phyloP scores from a whole-genome alignment of 495 filamentous ascomycete genomes.

The Hypoxylon lienhwacheense region DNA sequence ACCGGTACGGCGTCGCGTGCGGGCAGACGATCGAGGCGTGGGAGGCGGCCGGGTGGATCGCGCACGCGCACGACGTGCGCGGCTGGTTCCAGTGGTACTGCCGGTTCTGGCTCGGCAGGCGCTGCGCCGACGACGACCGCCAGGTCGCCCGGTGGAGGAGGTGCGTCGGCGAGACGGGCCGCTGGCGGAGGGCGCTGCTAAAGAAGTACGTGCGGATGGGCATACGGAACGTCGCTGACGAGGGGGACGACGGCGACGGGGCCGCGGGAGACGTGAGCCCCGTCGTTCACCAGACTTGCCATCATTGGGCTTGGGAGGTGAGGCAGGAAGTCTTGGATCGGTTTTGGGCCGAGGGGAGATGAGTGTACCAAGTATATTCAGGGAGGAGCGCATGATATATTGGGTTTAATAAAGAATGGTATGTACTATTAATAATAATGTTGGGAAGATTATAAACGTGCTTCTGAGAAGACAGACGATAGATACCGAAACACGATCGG shows the following conservation, averaged over 20 bases:
- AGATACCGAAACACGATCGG: background rate
- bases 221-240: slow-evolving; percentile 49
- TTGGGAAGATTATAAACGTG: background rate
- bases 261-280: slow-evolving; percentile 50
- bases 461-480: background rate
- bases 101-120: slow-evolving; percentile 50
- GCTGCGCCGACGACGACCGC: slow-evolving; percentile 53
- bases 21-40: slow-evolving; percentile 56
- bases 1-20: slow-evolving; percentile 52
- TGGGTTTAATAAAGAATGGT: too few relatives aligned
- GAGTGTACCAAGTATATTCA: too few relatives aligned
- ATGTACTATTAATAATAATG: too few relatives aligned
- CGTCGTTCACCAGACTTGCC: slow-evolving; percentile 54
- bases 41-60: slow-evolving; percentile 55
- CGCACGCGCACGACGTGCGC: slow-evolving; percentile 48
- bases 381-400: too few relatives aligned
- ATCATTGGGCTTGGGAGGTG: slow-evolving; percentile 54
- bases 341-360: slow-evolving; percentile 43
- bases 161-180: slow-evolving; percentile 51
- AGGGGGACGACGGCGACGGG: slow-evolving; percentile 46
- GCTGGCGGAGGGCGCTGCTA: slow-evolving; percentile 49
- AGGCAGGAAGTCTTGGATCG: slow-evolving; percentile 49
- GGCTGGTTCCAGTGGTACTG: slow-evolving; percentile 59
- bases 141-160: slow-evolving; percentile 52
- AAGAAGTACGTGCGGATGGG: slow-evolving; percentile 50